Evolutionary conservation across 331 rosid genomes (phyloP).

Genomic region (Dryas integrifolia): DNA sequence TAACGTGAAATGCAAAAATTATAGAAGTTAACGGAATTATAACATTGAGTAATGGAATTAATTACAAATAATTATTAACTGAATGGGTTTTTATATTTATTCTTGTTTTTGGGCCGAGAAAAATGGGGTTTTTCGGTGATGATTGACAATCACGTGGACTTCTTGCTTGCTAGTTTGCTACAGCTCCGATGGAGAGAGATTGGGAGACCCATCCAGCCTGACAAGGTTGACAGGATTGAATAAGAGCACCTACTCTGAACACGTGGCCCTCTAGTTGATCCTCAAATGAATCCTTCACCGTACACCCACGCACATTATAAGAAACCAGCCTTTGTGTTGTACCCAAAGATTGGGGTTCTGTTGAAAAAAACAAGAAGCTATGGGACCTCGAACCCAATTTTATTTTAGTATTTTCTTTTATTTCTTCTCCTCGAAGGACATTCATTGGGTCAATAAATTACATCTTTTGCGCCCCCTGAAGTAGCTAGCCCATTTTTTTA

Average conservation of each 20-base stretch:
- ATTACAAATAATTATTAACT: too few relatives aligned
- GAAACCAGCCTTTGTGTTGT: not conserved
- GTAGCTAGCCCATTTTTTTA: not conserved
- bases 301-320: not conserved
- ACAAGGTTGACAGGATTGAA: constrained; percentile 28
- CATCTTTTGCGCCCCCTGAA: not conserved
- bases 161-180: not conserved
- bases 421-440: constrained; percentile 13
- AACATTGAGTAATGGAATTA: too few relatives aligned
- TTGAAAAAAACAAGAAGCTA: not conserved
- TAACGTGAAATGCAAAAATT: too few relatives aligned
- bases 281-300: constrained; percentile 10
- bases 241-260: constrained; percentile 24
- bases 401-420: not conserved
- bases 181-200: constrained; percentile 3
- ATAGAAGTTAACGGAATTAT: too few relatives aligned
- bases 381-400: not conserved
- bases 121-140: not conserved
- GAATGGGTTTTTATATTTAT: too few relatives aligned
- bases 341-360: not conserved
- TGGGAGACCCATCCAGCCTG: constrained; percentile 21
- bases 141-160: not conserved
- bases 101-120: not conserved
- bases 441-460: not conserved
- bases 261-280: constrained; percentile 11